phyloP scores from a whole-genome alignment of 495 filamentous ascomycete species.

The Clavariopsis aquatica region DNA sequence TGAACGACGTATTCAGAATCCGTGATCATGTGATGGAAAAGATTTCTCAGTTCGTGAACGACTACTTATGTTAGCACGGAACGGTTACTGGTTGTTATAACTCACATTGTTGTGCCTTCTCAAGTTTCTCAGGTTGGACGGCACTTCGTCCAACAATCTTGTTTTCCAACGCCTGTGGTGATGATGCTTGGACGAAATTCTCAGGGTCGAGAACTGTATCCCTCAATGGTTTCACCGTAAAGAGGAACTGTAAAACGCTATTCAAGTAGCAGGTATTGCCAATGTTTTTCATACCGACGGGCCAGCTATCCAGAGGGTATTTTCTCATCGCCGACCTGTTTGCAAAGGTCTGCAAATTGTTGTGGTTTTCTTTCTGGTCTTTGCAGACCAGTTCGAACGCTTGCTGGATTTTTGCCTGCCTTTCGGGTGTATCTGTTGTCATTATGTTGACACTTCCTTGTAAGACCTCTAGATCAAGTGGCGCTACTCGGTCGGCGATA shows the following conservation, averaged over 20 bases:
- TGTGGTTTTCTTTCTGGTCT: conserved; percentile 19
- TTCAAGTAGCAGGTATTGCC: conserved; percentile 98
- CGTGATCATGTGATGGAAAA: conserved; percentile 73
- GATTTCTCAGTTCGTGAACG: conserved; percentile 64
- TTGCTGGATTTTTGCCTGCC: conserved; percentile 11
- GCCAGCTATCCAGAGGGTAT: conserved; percentile 53
- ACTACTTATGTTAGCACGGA: conserved; percentile 52
- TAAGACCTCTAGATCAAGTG: conserved; percentile 23
- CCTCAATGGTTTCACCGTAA: conserved; percentile 79
- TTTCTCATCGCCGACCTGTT: neutral
- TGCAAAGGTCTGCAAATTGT: neutral
- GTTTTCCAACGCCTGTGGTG: conserved; percentile 57
- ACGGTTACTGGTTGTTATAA: conserved; percentile 18
- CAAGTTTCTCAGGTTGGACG: conserved; percentile 62
- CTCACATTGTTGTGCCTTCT: conserved; percentile 72
- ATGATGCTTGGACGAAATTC: conserved; percentile 62
- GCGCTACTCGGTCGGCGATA: conserved; percentile 53
- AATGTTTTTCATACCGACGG: conserved; percentile 86
- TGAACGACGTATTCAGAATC: conserved; percentile 55
- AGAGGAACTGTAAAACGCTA: conserved; percentile 93
- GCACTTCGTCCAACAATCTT: conserved; percentile 67
- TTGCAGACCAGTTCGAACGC: conserved; percentile 23
- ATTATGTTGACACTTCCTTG: neutral
- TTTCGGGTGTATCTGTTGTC: conserved; percentile 43
- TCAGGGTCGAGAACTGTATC: conserved; percentile 77